Base-by-base conservation (phyloP, 805 yeast species). In the Ogataea zsoltii region DNA sequence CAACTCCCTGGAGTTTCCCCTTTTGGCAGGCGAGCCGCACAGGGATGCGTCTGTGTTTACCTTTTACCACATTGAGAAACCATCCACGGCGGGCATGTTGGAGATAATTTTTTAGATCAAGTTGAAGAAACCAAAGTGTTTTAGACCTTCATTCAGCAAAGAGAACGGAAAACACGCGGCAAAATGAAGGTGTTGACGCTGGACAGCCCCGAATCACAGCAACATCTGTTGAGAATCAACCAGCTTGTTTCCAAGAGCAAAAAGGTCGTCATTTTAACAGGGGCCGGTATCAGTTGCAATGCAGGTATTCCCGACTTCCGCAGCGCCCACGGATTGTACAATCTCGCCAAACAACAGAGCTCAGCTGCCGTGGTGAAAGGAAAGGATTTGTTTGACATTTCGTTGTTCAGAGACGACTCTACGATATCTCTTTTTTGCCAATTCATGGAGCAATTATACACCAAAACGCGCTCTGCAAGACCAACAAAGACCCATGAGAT, bases 281-380 rank as follows among this genome's bases (percentile, higher is more conserved):
- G 99, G 7, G 99, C 99, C 2, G 99, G 99, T 0, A 89, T 92
- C 47, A 88, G 97, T 13, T 89, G 97, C 62, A 88, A 87, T 61
- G 97, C 98, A 1, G 98, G 99, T 0, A 94, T 92, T 38, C 99
- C 99, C 2, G 98, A 92, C 62, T 91, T 91, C 63, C 75, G 98
- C 45, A 86, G 96, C 3, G 71, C 82, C 9, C 79, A 85, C 54
- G 98, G 98, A 2, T 74, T 91, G 9, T 91, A 92, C 67, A 82
- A 85, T 48, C 62, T 82, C 66, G 87, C 85, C 26, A 88, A 85
- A 59, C 63, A 68, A 15, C 50, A 78, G 77, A 48, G 33, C 28
- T 30, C 36, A 51, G 76, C 79, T 54, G 85, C 91, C 1, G 74
- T 73, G 33, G 59, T 60, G n/a, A 84, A 82, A 55, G 98, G 98